These are phyloP conservation scores for Neopestalotiopsis clavispora DNA, from an alignment of 2,329 filamentous ascomycete species.

Conservation along the genomic window DNA sequence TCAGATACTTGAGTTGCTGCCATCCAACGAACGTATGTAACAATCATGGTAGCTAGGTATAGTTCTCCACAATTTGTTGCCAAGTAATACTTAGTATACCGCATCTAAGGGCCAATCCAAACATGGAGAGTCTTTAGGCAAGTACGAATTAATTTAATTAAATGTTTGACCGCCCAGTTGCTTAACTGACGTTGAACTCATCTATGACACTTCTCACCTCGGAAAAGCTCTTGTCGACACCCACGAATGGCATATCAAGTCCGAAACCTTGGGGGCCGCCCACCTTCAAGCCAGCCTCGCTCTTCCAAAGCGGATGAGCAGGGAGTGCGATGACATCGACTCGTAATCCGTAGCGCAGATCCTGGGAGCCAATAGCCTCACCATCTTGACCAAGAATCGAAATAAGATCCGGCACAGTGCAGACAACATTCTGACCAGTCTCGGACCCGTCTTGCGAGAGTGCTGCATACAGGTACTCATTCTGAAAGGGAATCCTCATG, in stretches of 20 bases:
- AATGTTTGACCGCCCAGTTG: no score
- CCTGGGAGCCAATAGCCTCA: slow-evolving; percentile 12
- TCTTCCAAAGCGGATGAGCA: slow-evolving; percentile 14
- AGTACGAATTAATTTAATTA: no score
- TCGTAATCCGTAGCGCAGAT: slow-evolving; percentile 8
- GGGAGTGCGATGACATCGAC: slow-evolving; percentile 3
- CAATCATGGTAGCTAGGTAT: no score
- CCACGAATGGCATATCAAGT: neutral
- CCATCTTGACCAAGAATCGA: slow-evolving; percentile 12
- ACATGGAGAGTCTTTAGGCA: no score
- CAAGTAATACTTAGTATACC: no score
- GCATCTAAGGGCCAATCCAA: no score
- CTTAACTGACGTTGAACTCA: neutral
- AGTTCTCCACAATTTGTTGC: no score
- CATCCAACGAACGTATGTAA: no score
- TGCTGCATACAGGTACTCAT: slow-evolving; percentile 13
- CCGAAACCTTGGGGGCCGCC: slow-evolving; percentile 5
- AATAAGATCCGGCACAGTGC: slow-evolving; percentile 12
- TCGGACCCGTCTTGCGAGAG: neutral
- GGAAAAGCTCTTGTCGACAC: neutral
- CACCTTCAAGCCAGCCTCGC: neutral
- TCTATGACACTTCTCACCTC: slow-evolving; percentile 9
- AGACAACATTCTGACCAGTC: neutral
- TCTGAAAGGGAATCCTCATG: slow-evolving; percentile 11
- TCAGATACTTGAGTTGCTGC: no score